Evolutionary conservation across 2,329 filamentous ascomycete species (phyloP), one percentile per base, ranked within the genome.

Genomic region (Fusarium floridanum): DNA sequence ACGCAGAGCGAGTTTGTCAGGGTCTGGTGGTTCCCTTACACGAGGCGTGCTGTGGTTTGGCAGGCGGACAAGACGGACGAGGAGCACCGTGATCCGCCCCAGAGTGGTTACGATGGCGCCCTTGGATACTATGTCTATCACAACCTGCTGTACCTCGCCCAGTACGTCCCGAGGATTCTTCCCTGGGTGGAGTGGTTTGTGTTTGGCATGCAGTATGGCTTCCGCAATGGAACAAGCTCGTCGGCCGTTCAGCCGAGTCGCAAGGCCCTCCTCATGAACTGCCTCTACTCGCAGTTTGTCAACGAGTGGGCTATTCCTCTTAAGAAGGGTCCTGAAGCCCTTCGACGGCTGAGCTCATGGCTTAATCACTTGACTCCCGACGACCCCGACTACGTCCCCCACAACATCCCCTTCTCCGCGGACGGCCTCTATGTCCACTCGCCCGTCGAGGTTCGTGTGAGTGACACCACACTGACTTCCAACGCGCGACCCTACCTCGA

Each of bases 21-120:
- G 32, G 95, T 98, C 32, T 99, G 97, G 96, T 99, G 97, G 97
- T 92, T 98, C 81, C 97, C 97, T 0, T 98, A 98, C 84, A 95
- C 94, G 80, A 91, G 94, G 66, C 90, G 94, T 55, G 95, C 94
- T 0, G 94, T 98, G 57, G 90, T 97, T 55, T 99, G 97, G 97
- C 90, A 91, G 45, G 97, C 95, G n/a, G 89, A 95, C 57, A 93
- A 93, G 81, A 95, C 94, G 1, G 86, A 90, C 10, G 89, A 92
- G 66, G 86, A 91, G 1, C 84, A 88, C 45, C 84, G 85, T 17
- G 84, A 89, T 8, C 91, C 93, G 3, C 88, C 89, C 2, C 86
- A 85, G 64, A 93, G 90, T 78, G 98, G 94, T 85, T 98, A 97
- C 79, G 95, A 95, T 70, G 92, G 93, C 57, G 86, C 87, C 43